Percentiles rank a stretch among this genome's conserved stretches.
Conservation (phyloP, 371 early-diverging fungal genomes). For the Mortierella sp. region DNA sequence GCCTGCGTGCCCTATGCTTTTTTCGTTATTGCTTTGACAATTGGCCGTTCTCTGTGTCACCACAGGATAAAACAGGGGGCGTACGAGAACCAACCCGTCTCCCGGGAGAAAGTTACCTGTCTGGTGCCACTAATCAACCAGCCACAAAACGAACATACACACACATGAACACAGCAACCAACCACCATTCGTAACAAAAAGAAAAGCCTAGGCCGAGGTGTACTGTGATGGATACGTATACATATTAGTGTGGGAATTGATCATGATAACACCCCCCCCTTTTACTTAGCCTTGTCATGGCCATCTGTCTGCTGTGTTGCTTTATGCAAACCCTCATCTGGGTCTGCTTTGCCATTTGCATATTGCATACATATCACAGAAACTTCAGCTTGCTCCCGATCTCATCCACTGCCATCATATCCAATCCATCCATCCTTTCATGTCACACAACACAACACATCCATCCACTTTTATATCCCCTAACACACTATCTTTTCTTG, state of each 20-base stretch:
- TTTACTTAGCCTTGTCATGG: not conserved
- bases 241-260: not conserved
- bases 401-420: not conserved
- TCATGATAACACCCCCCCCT: not conserved
- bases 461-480: not conserved
- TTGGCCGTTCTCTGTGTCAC: not conserved
- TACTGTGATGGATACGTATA: not conserved
- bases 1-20: not conserved
- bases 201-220: not conserved
- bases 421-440: not conserved
- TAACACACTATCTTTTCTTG: not conserved
- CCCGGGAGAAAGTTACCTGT: not conserved
- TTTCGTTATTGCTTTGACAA: not conserved
- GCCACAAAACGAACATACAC: not conserved
- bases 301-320: not conserved
- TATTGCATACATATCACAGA: too few species aligned
- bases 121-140: slow-evolving; percentile 1
- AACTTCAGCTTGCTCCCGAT: too few species aligned
- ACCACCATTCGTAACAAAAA: not conserved
- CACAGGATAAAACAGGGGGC: not conserved
- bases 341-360: not conserved
- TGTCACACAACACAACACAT: slow-evolving; percentile 4
- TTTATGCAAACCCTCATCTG: not conserved
- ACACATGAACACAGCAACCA: not conserved
- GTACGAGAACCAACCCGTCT: not conserved